Base-by-base conservation (phyloP, 345 rosid species). In the Linum usitatissimum region DNA sequence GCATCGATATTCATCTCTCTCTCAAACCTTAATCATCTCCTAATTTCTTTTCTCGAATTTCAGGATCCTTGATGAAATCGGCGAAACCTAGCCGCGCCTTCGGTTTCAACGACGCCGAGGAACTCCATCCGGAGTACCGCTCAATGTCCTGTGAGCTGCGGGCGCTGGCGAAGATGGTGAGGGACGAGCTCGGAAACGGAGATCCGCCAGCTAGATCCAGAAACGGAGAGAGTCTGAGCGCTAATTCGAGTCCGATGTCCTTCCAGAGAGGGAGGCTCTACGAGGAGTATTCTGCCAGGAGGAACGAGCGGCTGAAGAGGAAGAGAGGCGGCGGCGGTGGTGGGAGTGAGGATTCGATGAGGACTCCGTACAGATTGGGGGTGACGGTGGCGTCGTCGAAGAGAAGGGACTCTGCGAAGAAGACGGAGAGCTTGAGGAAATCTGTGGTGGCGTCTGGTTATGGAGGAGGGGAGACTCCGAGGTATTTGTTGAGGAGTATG, bases 211-310 rank as follows among this genome's bases (percentile, higher is more conserved):
- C 40, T 4, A 64, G 63, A 6, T 21, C 23, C 4, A 69, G 62
- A 20, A 0, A 23, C 15, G 66, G 69, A 57, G 13, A 57, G 13
- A 60, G 72, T 21, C 6, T 61, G 30, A 63, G 53, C 17, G 39
- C 72, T 1, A 68, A 71, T 13, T 75, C 85, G 0, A 74, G 63
- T 70, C 70, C 86, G 6, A 30, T 80, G 10, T 86, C 3, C 23
- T 55, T 93, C 61, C 85, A 84, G 78, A 84, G 99, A 63, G 99
- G 99, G 21, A 84, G 86, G 69, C 84, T 86, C 40, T 93, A 93
- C 40, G 97, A 89, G 1, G 84, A 75, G 75, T 93, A 93, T 66
- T 75, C 96, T 0, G 97, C 90, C 0, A 77, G 82, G 70, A 85
- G 99, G 71, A 89, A 86, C 66, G 99, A 93, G 80, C 66, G 86